Conservation (phyloP, 1,284 basidiomycete genomes). For the Trichosporon coremiiforme region DNA sequence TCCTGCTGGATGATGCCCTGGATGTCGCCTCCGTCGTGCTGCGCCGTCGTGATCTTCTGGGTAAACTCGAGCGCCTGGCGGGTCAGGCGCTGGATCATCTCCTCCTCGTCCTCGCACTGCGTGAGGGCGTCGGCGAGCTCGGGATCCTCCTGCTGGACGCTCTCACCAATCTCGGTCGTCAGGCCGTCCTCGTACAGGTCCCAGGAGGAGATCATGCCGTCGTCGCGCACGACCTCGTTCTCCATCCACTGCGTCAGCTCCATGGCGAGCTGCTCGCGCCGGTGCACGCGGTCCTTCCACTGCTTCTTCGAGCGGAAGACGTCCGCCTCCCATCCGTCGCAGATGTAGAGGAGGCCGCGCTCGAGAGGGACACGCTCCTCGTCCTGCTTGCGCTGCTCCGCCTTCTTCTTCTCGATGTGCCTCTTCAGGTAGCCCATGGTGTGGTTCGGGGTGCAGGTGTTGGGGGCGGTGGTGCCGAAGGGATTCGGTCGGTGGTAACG, state of each 20-base stretch:
- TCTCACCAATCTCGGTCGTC: slow-evolving; percentile 14
- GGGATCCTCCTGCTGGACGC: not conserved
- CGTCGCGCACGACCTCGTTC: slow-evolving; percentile 12
- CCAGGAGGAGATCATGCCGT: not conserved
- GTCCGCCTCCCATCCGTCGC: slow-evolving; percentile 16
- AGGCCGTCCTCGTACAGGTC: slow-evolving; percentile 2
- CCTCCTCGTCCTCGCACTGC: slow-evolving; percentile 6
- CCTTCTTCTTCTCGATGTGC: not conserved
- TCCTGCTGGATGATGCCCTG: not conserved
- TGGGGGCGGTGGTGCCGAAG: not conserved
- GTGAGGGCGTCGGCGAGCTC: not conserved
- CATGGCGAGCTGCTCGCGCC: not conserved
- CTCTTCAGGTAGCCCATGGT: not conserved
- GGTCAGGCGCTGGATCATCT: not conserved
- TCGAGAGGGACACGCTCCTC: not conserved
- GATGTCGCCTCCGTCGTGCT: not conserved
- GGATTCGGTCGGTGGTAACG: too few species aligned
- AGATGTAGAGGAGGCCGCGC: slow-evolving; percentile 4
- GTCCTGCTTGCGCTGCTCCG: not conserved
- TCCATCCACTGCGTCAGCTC: slow-evolving; percentile 19
- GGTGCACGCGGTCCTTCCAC: not conserved
- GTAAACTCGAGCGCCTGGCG: slow-evolving; percentile 9
- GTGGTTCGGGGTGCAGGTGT: not conserved
- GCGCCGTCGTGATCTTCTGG: not conserved
- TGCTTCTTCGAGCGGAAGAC: slow-evolving; percentile 6